phyloP scores from a whole-genome alignment of 2,329 filamentous ascomycete species.

The Colletotrichum sp. region DNA sequence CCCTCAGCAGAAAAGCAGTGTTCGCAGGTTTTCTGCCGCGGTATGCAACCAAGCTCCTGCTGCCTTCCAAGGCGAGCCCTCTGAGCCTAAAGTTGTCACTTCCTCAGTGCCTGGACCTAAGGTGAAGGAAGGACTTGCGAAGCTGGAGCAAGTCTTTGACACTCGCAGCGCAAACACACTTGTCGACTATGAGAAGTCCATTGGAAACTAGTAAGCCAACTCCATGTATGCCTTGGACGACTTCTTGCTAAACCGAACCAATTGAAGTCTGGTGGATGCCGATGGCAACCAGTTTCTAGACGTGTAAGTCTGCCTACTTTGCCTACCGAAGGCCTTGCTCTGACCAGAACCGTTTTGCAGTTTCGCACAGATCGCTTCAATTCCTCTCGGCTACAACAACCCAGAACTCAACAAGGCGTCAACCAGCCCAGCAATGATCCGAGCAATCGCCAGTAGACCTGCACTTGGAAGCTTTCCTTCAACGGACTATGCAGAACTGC shows the following conservation, averaged over 20 bases:
- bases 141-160: conserved; percentile 82
- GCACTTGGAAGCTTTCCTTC: conserved; percentile 91
- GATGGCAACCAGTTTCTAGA: conserved; percentile 76
- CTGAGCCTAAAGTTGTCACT: neutral
- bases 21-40: neutral
- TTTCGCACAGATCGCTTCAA: conserved; percentile 92
- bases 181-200: conserved; percentile 74
- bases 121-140: conserved; percentile 70
- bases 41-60: neutral
- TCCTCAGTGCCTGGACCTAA: conserved; percentile 70
- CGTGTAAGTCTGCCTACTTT: conserved; percentile 53
- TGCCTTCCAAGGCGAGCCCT: neutral
- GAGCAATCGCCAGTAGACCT: conserved; percentile 84
- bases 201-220: conserved; percentile 71
- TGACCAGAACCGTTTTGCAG: conserved; percentile 38
- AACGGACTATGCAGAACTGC: conserved; percentile 80
- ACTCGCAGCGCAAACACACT: conserved; percentile 86
- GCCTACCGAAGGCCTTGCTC: accelerated
- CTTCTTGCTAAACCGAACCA: neutral
- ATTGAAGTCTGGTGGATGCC: conserved; percentile 61
- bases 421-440: conserved; percentile 78
- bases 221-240: no score
- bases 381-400: conserved; percentile 94
- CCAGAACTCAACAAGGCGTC: conserved; percentile 73
- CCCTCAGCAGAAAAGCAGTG: neutral